Conservation (phyloP, 495 filamentous ascomycete genomes). For the Aspergillus saccharolyticus region DNA sequence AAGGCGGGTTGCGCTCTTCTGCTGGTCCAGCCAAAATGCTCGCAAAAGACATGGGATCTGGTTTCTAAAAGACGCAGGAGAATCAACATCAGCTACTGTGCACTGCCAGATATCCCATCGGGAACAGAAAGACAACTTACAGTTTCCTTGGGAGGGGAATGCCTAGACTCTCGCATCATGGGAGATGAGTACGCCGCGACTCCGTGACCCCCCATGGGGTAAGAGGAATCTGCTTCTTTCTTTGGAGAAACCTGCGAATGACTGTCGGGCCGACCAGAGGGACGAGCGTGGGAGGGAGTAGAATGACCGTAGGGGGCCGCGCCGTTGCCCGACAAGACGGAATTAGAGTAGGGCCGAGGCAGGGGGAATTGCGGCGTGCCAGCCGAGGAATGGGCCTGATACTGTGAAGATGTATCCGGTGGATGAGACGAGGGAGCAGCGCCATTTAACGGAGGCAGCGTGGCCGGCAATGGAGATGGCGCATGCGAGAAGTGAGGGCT, state of each 20-base stretch:
- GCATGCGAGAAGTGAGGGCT: constrained; percentile 49
- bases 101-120: neutral
- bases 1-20: constrained; percentile 32
- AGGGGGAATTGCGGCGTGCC: constrained; percentile 31
- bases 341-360: constrained; percentile 43
- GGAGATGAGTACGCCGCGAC: constrained; percentile 24
- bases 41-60: constrained; percentile 86
- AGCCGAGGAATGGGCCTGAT: constrained; percentile 35
- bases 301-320: constrained; percentile 37
- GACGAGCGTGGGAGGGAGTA: constrained; percentile 44
- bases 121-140: constrained; percentile 22
- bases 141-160: constrained; percentile 38
- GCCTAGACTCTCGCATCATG: constrained; percentile 28
- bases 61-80: constrained; percentile 42
- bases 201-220: constrained; percentile 30
- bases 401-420: constrained; percentile 42
- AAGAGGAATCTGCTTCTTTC: constrained; percentile 37
- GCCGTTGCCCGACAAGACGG: constrained; percentile 32
- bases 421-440: constrained; percentile 43
- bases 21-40: constrained; percentile 75
- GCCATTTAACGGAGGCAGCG: constrained; percentile 48
- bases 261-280: constrained; percentile 36
- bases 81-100: neutral
- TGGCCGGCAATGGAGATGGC: constrained; percentile 48
- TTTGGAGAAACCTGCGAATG: constrained; percentile 43